A percentile compares a stretch with the other conserved stretches of the same genome.
Conservation (phyloP, 2,329 filamentous ascomycete genomes). For the Hypoxylon sp. region DNA sequence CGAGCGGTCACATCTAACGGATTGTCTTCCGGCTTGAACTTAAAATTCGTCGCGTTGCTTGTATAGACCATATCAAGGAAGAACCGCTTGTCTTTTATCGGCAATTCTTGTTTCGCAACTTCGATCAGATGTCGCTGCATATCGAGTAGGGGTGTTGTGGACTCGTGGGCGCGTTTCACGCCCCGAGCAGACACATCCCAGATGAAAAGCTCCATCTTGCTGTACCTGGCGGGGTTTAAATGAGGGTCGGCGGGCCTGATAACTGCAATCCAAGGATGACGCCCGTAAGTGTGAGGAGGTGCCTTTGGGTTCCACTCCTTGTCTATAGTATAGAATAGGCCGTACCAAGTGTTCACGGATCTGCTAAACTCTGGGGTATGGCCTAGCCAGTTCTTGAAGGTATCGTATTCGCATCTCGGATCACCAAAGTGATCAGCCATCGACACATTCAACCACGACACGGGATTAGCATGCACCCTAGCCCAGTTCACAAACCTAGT, state of each 20-base stretch:
- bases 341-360: constrained; percentile 58
- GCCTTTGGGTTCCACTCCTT: constrained; percentile 56
- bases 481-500: constrained; percentile 37
- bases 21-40: constrained; percentile 52
- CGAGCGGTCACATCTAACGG: constrained; percentile 62
- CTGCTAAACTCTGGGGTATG: constrained; percentile 33
- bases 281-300: constrained; percentile 47
- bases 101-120: constrained; percentile 54
- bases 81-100: constrained; percentile 53
- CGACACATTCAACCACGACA: constrained; percentile 60
- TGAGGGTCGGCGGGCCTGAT: constrained; percentile 63
- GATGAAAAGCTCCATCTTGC: constrained; percentile 65
- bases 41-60: constrained; percentile 50
- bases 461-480: constrained; percentile 57
- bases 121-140: constrained; percentile 64
- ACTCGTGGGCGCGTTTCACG: constrained; percentile 35
- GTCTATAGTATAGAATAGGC: constrained; percentile 67
- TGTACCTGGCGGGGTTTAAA: constrained; percentile 47
- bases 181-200: constrained; percentile 63
- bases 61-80: constrained; percentile 64
- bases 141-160: constrained; percentile 54
- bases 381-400: constrained; percentile 58
- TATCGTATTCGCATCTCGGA: constrained; percentile 46
- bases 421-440: constrained; percentile 58
- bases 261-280: constrained; percentile 68